phyloP scores from a whole-genome alignment of 78 protist species.

The Acrasis kona region DNA sequence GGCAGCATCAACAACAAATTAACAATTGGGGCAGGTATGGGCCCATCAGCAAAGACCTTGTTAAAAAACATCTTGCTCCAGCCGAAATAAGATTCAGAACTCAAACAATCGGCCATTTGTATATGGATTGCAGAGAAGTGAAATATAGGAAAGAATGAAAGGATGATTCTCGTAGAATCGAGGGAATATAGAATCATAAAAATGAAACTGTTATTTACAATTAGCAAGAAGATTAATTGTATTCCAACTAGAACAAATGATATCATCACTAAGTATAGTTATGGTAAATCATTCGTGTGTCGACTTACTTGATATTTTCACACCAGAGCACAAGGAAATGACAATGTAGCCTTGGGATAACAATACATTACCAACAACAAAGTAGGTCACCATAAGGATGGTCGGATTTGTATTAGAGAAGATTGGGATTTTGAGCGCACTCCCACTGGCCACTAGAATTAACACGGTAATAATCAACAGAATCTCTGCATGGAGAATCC shows the following conservation, averaged over 20 bases:
- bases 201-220: no score
- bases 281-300: neutral
- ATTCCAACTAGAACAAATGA: neutral
- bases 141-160: neutral
- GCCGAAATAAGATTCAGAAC: no score
- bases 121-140: neutral
- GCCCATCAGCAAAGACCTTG: neutral
- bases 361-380: neutral
- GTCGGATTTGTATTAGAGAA: no score
- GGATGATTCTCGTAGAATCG: neutral
- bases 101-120: no score
- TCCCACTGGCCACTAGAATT: neutral
- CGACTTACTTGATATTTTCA: neutral
- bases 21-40: neutral
- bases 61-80: no score
- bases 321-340: neutral
- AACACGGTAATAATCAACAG: neutral
- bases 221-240: neutral
- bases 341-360: neutral
- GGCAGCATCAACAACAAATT: neutral
- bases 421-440: neutral
- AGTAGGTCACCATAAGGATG: neutral
- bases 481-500: neutral
- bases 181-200: neutral
- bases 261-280: neutral